Base-by-base conservation (phyloP, 2,329 filamentous ascomycete species). In the Dothiorella sarmentorum region DNA sequence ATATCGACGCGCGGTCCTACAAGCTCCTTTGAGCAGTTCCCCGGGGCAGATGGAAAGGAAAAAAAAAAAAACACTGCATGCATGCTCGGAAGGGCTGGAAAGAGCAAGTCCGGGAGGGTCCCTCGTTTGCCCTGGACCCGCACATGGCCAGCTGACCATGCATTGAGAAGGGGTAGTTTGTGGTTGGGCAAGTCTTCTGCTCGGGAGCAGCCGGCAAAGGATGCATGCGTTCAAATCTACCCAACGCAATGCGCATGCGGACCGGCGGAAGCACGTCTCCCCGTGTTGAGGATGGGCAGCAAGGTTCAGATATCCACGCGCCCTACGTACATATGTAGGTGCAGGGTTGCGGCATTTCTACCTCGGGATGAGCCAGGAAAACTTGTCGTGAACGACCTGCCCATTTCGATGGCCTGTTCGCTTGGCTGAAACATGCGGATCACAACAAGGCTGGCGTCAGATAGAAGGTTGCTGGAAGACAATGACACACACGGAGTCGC, bases 341-440 rank as follows among this genome's bases (percentile, higher is more conserved):
- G 22, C 20, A 43, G 20, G 40, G 22, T 22, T 24, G 22, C 17
- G n/a, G 33, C 13, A 37, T 37, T 37, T 49, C 27, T 49, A 49
- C 17, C 44, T 33, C 27, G n/a, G n/a, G n/a, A n/a, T n/a, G n/a
- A n/a, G n/a, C n/a, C n/a, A n/a, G n/a, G n/a, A n/a, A n/a, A n/a
- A n/a, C n/a, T n/a, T n/a, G n/a, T n/a, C n/a, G n/a, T n/a, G n/a
- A n/a, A n/a, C n/a, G n/a, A n/a, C n/a, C n/a, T 49, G 45, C 45
- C 35, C 35, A 17, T 45, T 47, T 24, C 7, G 33, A 15, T 17
- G 31, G 37, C 31, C 47, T 52, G 47, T 31, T 20, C 20, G n/a
- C 47, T 52, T 52, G 47, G 47, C 47, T 52, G 47, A 52, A 52
- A 52, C 47, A 52, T 52, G 47, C 47, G 47, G 31, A 52, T 52